Percentiles rank a stretch among this genome's conserved stretches.
phyloP scores from a whole-genome alignment of 2,329 filamentous ascomycete genomes.

The Diaporthe caulivora region DNA sequence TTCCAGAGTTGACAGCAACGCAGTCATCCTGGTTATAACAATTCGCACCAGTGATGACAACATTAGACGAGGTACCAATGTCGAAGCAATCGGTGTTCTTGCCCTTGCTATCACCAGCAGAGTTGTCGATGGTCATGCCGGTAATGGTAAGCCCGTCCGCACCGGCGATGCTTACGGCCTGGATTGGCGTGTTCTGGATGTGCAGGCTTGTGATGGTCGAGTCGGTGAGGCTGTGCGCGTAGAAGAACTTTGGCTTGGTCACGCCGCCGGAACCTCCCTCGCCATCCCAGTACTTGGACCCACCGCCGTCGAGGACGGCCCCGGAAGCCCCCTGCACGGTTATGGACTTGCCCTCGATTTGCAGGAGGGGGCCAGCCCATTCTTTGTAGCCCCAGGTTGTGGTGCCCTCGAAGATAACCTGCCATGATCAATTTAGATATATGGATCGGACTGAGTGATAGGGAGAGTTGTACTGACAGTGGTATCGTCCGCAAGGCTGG shows the following conservation, averaged over 20 bases:
- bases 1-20: constrained; percentile 69
- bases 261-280: constrained; percentile 70
- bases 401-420: constrained; percentile 72
- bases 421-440: constrained; percentile 17
- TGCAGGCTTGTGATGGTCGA: constrained; percentile 63
- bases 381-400: constrained; percentile 75
- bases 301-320: constrained; percentile 66
- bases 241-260: constrained; percentile 74
- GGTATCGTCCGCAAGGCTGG: constrained; percentile 61
- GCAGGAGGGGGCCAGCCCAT: constrained; percentile 74
- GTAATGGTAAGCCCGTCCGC: constrained; percentile 58
- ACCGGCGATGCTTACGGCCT: constrained; percentile 60
- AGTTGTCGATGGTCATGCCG: constrained; percentile 68
- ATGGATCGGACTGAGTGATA: neutral
- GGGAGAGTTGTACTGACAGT: constrained; percentile 47
- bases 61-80: constrained; percentile 58
- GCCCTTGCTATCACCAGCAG: constrained; percentile 59
- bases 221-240: constrained; percentile 60
- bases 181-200: constrained; percentile 67
- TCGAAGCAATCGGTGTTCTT: constrained; percentile 69
- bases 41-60: constrained; percentile 63
- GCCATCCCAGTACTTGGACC: constrained; percentile 70
- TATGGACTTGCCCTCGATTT: constrained; percentile 68
- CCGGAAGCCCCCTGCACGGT: constrained; percentile 65
- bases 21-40: constrained; percentile 72